A percentile compares a stretch with the other conserved stretches of the same genome.
Conservation (phyloP, 192 early-diverging fungal species). For the Umbelopsis ramanniana region DNA sequence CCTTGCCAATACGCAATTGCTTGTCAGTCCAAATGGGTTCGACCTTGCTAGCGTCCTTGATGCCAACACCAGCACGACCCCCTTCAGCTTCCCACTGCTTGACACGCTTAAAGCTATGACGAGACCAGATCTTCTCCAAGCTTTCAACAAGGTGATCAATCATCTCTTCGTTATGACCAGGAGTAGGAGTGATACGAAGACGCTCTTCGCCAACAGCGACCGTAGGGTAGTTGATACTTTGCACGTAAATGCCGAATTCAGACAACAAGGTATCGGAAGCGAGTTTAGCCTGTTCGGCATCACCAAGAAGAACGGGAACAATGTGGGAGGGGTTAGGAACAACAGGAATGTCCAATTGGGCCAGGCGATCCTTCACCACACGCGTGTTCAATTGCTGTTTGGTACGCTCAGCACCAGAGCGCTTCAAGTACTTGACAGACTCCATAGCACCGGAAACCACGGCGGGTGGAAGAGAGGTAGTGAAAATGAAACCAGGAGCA, state of each 20-base stretch:
- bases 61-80: constrained; percentile 89
- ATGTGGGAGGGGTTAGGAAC: constrained; percentile 99
- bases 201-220: constrained; percentile 94
- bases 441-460: constrained; percentile 90
- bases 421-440: constrained; percentile 90
- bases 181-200: constrained; percentile 96
- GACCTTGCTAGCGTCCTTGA: constrained; percentile 43
- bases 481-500: constrained; percentile 99
- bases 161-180: constrained; percentile 85
- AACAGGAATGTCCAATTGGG: constrained; percentile 88
- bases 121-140: constrained; percentile 85
- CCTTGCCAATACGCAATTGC: constrained; percentile 43
- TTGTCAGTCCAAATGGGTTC: constrained; percentile 63
- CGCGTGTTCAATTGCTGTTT: constrained; percentile 94
- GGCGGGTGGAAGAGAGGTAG: constrained; percentile 95
- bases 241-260: constrained; percentile 95
- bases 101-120: constrained; percentile 83
- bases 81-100: constrained; percentile 85
- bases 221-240: constrained; percentile 99
- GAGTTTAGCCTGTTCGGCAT: constrained; percentile 92
- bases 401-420: constrained; percentile 83
- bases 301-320: constrained; percentile 96
- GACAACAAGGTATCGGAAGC: constrained; percentile 91
- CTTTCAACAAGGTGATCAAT: constrained; percentile 84
- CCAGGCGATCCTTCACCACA: constrained; percentile 81